These are phyloP conservation scores for Pythium vanterpoolii DNA, from an alignment of 352 stramenopile species.

Conservation along the genomic window DNA sequence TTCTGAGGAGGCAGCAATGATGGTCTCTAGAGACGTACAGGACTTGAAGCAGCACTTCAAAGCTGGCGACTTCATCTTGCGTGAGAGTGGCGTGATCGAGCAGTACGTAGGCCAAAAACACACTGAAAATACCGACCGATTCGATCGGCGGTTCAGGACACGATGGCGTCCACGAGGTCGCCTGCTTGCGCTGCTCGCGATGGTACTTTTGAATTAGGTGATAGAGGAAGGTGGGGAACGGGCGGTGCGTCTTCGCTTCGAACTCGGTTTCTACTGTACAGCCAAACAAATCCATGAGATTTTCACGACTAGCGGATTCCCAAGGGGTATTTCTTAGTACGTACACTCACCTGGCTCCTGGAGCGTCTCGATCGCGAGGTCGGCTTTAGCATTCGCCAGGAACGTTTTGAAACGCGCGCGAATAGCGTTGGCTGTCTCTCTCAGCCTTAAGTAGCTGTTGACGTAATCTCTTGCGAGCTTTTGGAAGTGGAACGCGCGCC, in stretches of 20 bases:
- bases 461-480: slow-evolving; percentile 68
- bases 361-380: not conserved
- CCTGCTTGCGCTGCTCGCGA: slow-evolving; percentile 54
- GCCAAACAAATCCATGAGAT: not conserved
- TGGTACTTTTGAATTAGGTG: slow-evolving; percentile 87
- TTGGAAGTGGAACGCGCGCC: slow-evolving; percentile 67
- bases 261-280: slow-evolving; percentile 81
- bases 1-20: not conserved
- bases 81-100: slow-evolving; percentile 57
- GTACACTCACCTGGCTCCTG: slow-evolving; percentile 20
- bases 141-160: slow-evolving; percentile 69
- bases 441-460: slow-evolving; percentile 48
- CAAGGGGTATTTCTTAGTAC: too few species aligned
- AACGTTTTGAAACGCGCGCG: slow-evolving; percentile 40
- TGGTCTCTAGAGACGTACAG: slow-evolving; percentile 46
- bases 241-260: slow-evolving; percentile 73
- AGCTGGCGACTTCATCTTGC: slow-evolving; percentile 51
- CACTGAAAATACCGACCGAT: slow-evolving; percentile 73
- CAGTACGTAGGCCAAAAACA: slow-evolving; percentile 71
- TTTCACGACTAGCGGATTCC: too few species aligned
- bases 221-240: slow-evolving; percentile 71
- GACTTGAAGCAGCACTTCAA: slow-evolving; percentile 79
- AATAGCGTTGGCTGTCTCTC: slow-evolving; percentile 47
- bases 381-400: not conserved
- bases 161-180: slow-evolving; percentile 46